Conservation (phyloP, 345 rosid species). For the Aegle marmelos region DNA sequence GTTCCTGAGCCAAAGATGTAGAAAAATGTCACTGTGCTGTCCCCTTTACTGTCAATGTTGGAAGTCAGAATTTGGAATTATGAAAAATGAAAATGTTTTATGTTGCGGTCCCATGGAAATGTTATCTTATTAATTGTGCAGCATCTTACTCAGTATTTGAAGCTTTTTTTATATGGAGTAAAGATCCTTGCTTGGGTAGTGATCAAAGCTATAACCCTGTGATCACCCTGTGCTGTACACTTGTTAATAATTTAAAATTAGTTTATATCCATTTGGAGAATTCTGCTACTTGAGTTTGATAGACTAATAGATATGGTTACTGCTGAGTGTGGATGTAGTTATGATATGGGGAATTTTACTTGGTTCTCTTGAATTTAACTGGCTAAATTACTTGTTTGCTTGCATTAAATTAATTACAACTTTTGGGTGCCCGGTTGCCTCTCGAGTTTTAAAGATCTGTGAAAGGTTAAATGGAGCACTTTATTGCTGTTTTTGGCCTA, state of each 20-base stretch:
- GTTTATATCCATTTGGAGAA: background rate
- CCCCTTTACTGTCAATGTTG: background rate
- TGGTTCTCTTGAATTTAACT: background rate
- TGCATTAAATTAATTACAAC: background rate
- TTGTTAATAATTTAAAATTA: background rate
- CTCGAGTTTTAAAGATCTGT: background rate
- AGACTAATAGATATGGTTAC: background rate
- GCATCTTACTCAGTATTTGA: background rate
- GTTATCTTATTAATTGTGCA: background rate
- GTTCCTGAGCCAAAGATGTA: background rate
- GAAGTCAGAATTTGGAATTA: background rate
- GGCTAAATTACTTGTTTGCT: background rate
- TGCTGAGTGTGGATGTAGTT: background rate
- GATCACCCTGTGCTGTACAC: background rate
- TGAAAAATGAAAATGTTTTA: background rate
- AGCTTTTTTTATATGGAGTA: background rate
- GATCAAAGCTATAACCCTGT: no score
- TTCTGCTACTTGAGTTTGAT: background rate
- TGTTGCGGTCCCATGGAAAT: background rate
- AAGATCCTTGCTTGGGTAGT: background rate
- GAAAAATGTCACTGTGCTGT: background rate
- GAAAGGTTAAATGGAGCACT: background rate
- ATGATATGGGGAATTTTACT: background rate
- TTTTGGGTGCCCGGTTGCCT: background rate
- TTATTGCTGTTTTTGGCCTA: background rate